Base-by-base conservation (phyloP, 768 basidiomycete species). In the Amanita pallidorosea region DNA sequence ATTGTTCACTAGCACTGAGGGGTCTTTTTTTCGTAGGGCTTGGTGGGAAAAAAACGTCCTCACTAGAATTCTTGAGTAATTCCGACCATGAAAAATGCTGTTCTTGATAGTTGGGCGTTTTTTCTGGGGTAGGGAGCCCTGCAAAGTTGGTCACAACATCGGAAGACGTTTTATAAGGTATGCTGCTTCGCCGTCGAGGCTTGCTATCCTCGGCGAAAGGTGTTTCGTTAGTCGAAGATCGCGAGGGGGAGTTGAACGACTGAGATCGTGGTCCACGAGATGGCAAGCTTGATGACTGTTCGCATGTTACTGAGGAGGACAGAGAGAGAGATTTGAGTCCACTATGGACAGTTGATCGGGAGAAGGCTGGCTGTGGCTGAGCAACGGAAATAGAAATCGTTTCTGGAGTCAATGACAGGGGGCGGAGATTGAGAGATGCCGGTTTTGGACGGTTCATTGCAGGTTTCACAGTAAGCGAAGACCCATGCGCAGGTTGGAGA, bases 1-100 rank as follows among this genome's bases (percentile, higher is more conserved):
- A 80, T 59, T 88, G 86, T 64, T 90, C 87, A 62, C 79, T 80
- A 52, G 70, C 70, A 56, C 83, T 82, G 55, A 88, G 77, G 49
- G 83, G 77, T 54, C 76, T 67, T 54, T 66, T 55, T 56, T 61
- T 66, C 48, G 67, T 58, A 59, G 71, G 56, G 61, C 64, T 62
- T 60, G 53, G 53, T n/a, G 61, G 65, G 66, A 70, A 74, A 68
- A 68, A 67, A 58, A 67, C 70, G 47, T 75, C 73, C 33, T 74
- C 75, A 33, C 58, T 61, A 50, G 63, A 69, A 53, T 62, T 62
- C 9, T 63, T 60, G 27, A 59, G 47, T 25, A 59, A 60, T 44
- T 58, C 65, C 40, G 65, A 53, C 47, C 55, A 64, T 20, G 65
- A 76, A 61, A 67, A 72, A 17, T 67, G 70, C 40, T 62, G 68